Evolutionary conservation across 805 yeast species (phyloP), one percentile per base, ranked within the genome.

Genomic region (Naumovozyma dairenensis): DNA sequence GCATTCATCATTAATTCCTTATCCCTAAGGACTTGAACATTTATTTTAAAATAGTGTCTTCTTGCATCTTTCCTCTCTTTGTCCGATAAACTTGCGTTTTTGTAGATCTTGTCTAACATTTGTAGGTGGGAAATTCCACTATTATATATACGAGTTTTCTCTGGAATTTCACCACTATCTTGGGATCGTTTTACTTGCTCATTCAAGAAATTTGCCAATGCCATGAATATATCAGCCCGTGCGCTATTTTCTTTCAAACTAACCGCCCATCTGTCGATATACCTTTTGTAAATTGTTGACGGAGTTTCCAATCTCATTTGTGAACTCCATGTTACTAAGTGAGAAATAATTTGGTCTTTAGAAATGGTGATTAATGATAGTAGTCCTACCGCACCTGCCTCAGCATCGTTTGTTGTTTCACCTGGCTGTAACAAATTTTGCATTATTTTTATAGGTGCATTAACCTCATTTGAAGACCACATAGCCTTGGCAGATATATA

Each of bases 181-280:
- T 59, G 56, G 4, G 65, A 50, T 4, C 70, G 65, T 40, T 69
- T 67, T 19, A 70, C 56, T 45, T 82, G 87, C 5, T 62, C 57
- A 45, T 80, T 80, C 51, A 95, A 81, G 49, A 86, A 86, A 20
- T 66, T 62, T 0, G 87, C 96, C 44, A 80, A 67, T 2, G 66
- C 62, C 39, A 72, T 78, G 48, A 55, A 79, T 5, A 77, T 67
- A 22, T 60, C 54, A 0, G 77, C 72, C 27, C 57, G 49, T 21
- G 57, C 59, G 2, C 49, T 47, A 10, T 33, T 37, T 4, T 50
- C 48, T 4, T 38, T 17, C 4, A 45, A 42, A 2, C 49, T 31
- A 9, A 40, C 39, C 4, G 51, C 32, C 9, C 57, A 35, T 28
- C 48, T 68, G 5, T 63, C 58, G 13, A 84, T 74, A 47, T 78